Percentiles rank a stretch among this genome's conserved stretches.
Evolutionary conservation across 2,329 filamentous ascomycete species (phyloP).

Genomic region (Dendryphion nanum): DNA sequence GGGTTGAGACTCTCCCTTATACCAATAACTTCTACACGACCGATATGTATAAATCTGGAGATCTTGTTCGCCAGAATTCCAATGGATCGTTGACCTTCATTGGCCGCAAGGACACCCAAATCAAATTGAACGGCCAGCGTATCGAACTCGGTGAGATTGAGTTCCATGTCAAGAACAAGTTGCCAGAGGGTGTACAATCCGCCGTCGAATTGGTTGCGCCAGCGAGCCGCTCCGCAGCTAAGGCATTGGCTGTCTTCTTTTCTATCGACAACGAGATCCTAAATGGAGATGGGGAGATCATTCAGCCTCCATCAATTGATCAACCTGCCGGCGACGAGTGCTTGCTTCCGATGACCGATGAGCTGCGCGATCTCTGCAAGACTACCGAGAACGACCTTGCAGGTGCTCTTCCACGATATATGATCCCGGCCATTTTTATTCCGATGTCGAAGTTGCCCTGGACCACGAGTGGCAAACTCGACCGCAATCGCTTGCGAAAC

Average conservation of each 20-base stretch:
- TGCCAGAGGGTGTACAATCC: slow-evolving; percentile 29
- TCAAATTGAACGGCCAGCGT: slow-evolving; percentile 24
- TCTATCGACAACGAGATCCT: slow-evolving; percentile 14
- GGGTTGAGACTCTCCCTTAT: slow-evolving; percentile 7
- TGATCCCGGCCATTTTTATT: slow-evolving; percentile 35
- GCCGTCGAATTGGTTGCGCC: slow-evolving; percentile 34
- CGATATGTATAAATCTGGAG: slow-evolving; percentile 23
- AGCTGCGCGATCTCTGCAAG: slow-evolving; percentile 26
- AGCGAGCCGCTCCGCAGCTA: slow-evolving; percentile 23
- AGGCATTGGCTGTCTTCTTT: slow-evolving; percentile 34
- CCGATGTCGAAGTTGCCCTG: slow-evolving; percentile 32
- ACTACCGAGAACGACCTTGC: slow-evolving; percentile 28
- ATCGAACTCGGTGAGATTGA: slow-evolving; percentile 26
- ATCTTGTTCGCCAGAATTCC: slow-evolving; percentile 22
- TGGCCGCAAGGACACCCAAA: slow-evolving; percentile 27
- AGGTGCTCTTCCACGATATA: slow-evolving; percentile 30
- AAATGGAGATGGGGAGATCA: slow-evolving; percentile 3
- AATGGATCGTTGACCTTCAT: slow-evolving; percentile 23
- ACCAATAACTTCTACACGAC: slow-evolving; percentile 8
- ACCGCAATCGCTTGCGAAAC: slow-evolving; percentile 28
- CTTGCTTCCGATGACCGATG: slow-evolving; percentile 26
- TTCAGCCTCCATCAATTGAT: slow-evolving; percentile 18
- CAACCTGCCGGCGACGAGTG: slow-evolving; percentile 24
- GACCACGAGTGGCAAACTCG: slow-evolving; percentile 32
- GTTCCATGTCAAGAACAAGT: slow-evolving; percentile 33